Evolutionary conservation across 73 alveolate species (phyloP).

Genomic region (Tetrahymena malaccensis): DNA sequence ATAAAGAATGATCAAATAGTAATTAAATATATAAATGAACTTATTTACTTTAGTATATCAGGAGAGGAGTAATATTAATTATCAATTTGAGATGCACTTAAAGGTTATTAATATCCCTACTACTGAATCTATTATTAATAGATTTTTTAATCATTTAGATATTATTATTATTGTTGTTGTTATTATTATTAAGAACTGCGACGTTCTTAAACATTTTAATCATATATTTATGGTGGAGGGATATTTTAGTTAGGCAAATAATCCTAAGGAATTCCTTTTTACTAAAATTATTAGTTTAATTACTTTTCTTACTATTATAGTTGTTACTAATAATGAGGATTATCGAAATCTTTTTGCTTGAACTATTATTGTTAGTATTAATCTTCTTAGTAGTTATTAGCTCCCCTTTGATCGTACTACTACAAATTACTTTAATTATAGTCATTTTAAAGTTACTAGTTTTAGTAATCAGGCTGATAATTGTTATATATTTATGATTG

Average conservation of each 20-base stretch:
- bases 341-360: not conserved
- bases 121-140: not conserved
- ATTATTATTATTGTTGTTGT: not conserved
- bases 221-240: not conserved
- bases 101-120: not conserved
- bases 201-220: not conserved
- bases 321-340: not conserved
- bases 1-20: not conserved
- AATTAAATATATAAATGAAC: not conserved
- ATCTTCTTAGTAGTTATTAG: not conserved
- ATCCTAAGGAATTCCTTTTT: not conserved
- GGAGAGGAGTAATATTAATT: not conserved
- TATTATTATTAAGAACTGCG: not conserved
- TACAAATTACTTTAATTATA: not conserved
- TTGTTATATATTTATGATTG: not conserved
- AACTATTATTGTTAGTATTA: not conserved
- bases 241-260: not conserved
- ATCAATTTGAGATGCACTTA: not conserved
- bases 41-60: not conserved
- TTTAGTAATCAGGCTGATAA: not conserved
- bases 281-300: not conserved
- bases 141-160: not conserved
- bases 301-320: not conserved
- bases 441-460: not conserved
- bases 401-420: not conserved